phyloP scores from a whole-genome alignment of 2,329 filamentous ascomycete genomes.

The Neoscytalidium dimidiatum region DNA sequence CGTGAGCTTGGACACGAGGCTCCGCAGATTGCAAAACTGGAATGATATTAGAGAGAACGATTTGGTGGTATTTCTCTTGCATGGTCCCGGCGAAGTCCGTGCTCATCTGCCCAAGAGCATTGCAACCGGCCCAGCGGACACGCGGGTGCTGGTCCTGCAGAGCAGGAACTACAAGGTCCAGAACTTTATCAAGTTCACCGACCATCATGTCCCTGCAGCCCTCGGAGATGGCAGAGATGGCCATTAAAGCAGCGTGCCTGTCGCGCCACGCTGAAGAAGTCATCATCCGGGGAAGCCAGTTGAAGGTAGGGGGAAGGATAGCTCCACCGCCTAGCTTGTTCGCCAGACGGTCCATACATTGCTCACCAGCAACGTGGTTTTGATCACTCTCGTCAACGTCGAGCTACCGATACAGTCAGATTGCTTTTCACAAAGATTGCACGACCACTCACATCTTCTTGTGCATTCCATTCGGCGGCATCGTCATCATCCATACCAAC shows the following conservation, averaged over 20 bases:
- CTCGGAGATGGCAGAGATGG: conserved; percentile 97
- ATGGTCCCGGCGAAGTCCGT: conserved; percentile 98
- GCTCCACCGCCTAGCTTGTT: conserved; percentile 95
- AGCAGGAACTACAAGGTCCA: conserved; percentile 91
- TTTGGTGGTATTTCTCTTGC: conserved; percentile 92
- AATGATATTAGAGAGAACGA: conserved; percentile 86
- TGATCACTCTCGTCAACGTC: conserved; percentile 95
- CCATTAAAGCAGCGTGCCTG: conserved; percentile 95
- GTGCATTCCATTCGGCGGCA: conserved; percentile 87
- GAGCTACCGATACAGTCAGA: conserved; percentile 57
- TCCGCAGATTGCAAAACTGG: conserved; percentile 88
- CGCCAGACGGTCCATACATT: conserved; percentile 95
- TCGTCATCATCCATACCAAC: conserved; percentile 93
- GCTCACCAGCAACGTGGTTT: conserved; percentile 96
- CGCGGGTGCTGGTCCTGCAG: conserved; percentile 88
- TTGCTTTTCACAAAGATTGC: neutral
- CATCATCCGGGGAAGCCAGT: conserved; percentile 98
- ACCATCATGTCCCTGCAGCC: conserved; percentile 96
- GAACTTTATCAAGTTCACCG: conserved; percentile 87
- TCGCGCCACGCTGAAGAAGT: conserved; percentile 92
- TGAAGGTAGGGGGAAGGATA: conserved; percentile 91
- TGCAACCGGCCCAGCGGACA: conserved; percentile 96
- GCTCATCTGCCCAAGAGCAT: conserved; percentile 99
- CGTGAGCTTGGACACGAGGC: conserved; percentile 90
- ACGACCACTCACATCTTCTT: conserved; percentile 72